phyloP scores from a whole-genome alignment of 768 basidiomycete species.

The Tylopilus plumbeoviolaceoides region DNA sequence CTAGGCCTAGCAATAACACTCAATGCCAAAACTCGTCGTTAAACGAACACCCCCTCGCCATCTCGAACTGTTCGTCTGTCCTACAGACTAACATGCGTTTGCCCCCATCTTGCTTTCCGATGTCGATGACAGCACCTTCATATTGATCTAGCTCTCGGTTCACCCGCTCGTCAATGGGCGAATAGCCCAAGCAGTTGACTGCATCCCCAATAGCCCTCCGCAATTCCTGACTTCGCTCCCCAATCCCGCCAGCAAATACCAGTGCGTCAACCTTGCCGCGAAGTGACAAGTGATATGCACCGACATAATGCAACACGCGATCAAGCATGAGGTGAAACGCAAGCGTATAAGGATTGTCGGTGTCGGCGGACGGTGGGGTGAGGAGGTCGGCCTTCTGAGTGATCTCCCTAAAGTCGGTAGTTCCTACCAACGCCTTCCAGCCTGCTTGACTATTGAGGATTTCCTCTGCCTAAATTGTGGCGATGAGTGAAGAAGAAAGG shows the following conservation, averaged over 20 bases:
- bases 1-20: too few species aligned
- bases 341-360: slow-evolving; percentile 42
- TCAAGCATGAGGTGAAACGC: slow-evolving; percentile 82
- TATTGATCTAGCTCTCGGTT: slow-evolving; percentile 38
- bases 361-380: slow-evolving; percentile 15
- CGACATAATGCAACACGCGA: slow-evolving; percentile 67
- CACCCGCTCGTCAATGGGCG: slow-evolving; percentile 42
- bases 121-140: slow-evolving; percentile 44
- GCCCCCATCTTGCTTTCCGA: slow-evolving; percentile 31
- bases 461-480: slow-evolving; percentile 53
- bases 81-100: slow-evolving; percentile 53
- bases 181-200: slow-evolving; percentile 60
- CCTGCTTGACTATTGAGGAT: slow-evolving; percentile 75
- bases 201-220: slow-evolving; percentile 52
- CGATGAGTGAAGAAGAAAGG: background rate
- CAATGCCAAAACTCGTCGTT: too few species aligned
- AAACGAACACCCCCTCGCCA: slow-evolving; percentile 39
- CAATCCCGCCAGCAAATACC: slow-evolving; percentile 87
- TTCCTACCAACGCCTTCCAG: slow-evolving; percentile 74
- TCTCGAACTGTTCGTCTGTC: slow-evolving; percentile 62
- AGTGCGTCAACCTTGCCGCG: slow-evolving; percentile 66
- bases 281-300: slow-evolving; percentile 73
- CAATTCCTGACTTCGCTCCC: slow-evolving; percentile 66
- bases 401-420: slow-evolving; percentile 78
- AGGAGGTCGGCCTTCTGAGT: slow-evolving; percentile 37